Base-by-base conservation (phyloP, 345 rosid genomes). In the Odontarrhena argentea region DNA sequence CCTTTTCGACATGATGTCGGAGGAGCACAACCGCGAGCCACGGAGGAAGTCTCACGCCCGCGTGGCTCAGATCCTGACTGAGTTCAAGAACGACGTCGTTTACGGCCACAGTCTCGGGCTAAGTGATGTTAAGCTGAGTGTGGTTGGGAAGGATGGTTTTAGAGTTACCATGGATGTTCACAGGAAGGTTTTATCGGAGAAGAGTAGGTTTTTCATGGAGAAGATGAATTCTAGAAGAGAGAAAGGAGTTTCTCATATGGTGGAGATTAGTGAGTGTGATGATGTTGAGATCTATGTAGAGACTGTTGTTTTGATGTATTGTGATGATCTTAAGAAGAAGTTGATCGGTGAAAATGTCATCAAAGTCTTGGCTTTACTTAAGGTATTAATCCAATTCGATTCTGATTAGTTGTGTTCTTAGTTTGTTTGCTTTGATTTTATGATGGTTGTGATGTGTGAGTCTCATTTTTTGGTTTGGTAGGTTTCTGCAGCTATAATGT, bases 1-100 rank as follows among this genome's bases (percentile, higher is more conserved):
- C 37, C 96, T 93, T 61, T 86, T 82, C 73, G 89, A 93, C n/a
- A 93, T 89, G 92, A 93, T 93, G 97, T 86, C 98, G 0, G 91
- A 84, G 46, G 97, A 92, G 74, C 87, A 87, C 25, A 77, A 67
- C 50, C 84, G 78, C 25, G 86, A 79, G 63, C 69, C 83, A 55
- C 83, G 85, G 69, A 77, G 58, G 47, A 81, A 74, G 52, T 79
- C 81, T 49, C 87, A 80, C 71, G 79, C 84, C 65, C 86, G 82
- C 40, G 70, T 90, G 41, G 71, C 82, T 9, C 85, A 86, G 63
- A 76, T 85, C 71, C 70, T 90, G 14, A 76, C 85, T 15, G 96
- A 89, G 55, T 86, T 93, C 62, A 76, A 79, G 67, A 69, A 63
- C 60, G 66, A 47, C 43, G 54, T 55, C 40, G 65, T 55, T 43